Conservation (phyloP, 2,329 filamentous ascomycete species). For the Dryadomyces sulphureus region DNA sequence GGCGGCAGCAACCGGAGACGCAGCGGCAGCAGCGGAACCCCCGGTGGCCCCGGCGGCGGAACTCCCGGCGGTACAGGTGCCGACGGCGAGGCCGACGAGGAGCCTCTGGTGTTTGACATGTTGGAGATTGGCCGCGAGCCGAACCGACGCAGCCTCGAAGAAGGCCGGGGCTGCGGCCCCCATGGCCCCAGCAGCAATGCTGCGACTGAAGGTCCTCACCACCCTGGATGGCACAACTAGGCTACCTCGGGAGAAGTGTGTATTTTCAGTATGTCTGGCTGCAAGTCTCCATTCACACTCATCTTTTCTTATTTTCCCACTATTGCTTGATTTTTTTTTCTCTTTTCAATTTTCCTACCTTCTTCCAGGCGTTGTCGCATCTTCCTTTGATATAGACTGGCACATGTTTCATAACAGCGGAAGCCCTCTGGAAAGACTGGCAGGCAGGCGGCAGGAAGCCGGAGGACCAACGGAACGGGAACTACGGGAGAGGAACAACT, state of each 20-base stretch:
- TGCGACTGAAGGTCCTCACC: neutral
- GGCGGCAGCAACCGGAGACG: slow-evolving; percentile 4
- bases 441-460: neutral
- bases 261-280: neutral
- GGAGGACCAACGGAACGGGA: neutral
- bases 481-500: neutral
- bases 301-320: neutral
- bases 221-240: neutral
- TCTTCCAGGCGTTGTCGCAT: neutral
- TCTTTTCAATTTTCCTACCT: neutral
- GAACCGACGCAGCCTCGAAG: slow-evolving; percentile 20
- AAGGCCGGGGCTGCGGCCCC: slow-evolving; percentile 13
- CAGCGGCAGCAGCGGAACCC: slow-evolving; percentile 17
- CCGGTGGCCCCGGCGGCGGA: slow-evolving; percentile 15
- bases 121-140: slow-evolving; percentile 51
- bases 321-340: neutral
- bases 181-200: neutral
- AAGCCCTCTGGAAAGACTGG: neutral
- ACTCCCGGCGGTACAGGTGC: slow-evolving; percentile 14
- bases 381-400: neutral
- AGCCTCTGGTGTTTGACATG: slow-evolving; percentile 58
- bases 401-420: neutral
- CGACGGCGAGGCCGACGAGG: slow-evolving; percentile 44
- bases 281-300: neutral
- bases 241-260: no score